A percentile compares a stretch with the other conserved stretches of the same genome.
Evolutionary conservation across 495 filamentous ascomycete species (phyloP).

Genomic region (Xylaria cubensis): DNA sequence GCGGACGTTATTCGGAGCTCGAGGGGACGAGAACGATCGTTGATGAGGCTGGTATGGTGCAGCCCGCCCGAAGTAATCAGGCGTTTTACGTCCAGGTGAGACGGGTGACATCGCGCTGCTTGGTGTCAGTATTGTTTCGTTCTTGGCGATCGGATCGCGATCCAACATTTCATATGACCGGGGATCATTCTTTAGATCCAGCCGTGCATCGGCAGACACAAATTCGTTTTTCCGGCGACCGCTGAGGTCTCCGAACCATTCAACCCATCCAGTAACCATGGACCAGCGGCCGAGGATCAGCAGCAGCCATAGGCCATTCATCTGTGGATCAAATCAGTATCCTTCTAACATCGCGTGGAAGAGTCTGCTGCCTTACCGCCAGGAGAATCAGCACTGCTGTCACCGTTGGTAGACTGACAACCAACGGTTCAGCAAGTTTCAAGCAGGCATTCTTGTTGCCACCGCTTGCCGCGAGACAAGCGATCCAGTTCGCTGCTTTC

Average conservation of each 20-base stretch:
- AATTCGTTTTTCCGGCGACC: conserved; percentile 69
- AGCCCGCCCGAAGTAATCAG: conserved; percentile 57
- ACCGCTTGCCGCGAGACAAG: conserved; percentile 65
- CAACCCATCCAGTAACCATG: conserved; percentile 84
- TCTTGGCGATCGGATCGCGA: conserved; percentile 55
- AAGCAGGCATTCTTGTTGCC: conserved; percentile 73
- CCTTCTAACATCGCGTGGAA: not conserved
- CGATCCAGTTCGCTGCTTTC: conserved; percentile 68
- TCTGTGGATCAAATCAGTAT: conserved; percentile 46
- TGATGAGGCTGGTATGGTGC: conserved; percentile 53
- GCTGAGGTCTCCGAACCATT: conserved; percentile 57
- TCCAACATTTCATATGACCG: conserved; percentile 85
- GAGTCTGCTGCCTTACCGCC: conserved; percentile 60
- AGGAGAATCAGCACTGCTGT: conserved; percentile 82
- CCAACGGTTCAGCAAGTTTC: conserved; percentile 58
- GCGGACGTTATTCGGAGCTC: conserved; percentile 45
- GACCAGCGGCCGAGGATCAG: conserved; percentile 79
- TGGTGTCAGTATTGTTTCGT: conserved; percentile 54
- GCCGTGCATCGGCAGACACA: conserved; percentile 81
- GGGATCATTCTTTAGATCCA: conserved; percentile 65
- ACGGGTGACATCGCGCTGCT: conserved; percentile 50
- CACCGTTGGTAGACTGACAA: conserved; percentile 77
- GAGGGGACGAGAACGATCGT: conserved; percentile 56
- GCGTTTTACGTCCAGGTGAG: conserved; percentile 47
- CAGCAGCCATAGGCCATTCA: conserved; percentile 85